A percentile compares a stretch with the other conserved stretches of the same genome.
Conservation (phyloP, 2,329 filamentous ascomycete genomes). For the Westerdykella ornata region DNA sequence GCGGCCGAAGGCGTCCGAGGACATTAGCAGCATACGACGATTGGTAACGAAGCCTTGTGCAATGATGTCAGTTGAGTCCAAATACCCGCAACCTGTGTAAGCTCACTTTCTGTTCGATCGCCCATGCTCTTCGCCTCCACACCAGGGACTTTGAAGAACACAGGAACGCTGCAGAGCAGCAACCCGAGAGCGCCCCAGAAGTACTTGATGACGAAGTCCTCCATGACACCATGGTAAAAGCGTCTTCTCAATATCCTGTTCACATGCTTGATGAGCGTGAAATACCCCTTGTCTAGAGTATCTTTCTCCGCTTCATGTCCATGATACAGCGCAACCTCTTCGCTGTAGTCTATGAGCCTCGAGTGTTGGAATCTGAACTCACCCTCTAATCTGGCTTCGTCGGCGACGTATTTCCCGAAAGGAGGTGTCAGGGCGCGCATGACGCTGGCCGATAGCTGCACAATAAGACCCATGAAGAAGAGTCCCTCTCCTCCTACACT, state of each 20-base stretch:
- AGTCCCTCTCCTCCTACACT: slow-evolving; percentile 95
- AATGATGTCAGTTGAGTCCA: slow-evolving; percentile 11
- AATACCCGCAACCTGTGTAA: not conserved
- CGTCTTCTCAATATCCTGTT: slow-evolving; percentile 86
- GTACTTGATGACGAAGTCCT: slow-evolving; percentile 99
- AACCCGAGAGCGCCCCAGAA: slow-evolving; percentile 95
- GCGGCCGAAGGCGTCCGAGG: slow-evolving; percentile 90
- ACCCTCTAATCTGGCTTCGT: slow-evolving; percentile 88
- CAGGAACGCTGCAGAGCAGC: slow-evolving; percentile 85
- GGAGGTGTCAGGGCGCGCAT: slow-evolving; percentile 94
- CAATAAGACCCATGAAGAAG: slow-evolving; percentile 88
- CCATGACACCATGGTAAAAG: slow-evolving; percentile 98
- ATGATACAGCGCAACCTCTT: slow-evolving; percentile 86
- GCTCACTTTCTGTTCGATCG: slow-evolving; percentile 56
- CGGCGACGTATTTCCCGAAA: slow-evolving; percentile 95
- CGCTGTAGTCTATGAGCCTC: slow-evolving; percentile 87
- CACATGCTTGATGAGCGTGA: slow-evolving; percentile 97
- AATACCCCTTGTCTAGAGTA: slow-evolving; percentile 95
- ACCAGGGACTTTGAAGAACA: slow-evolving; percentile 88
- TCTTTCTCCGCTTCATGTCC: slow-evolving; percentile 95
- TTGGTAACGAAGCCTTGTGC: slow-evolving; percentile 78
- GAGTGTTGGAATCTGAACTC: slow-evolving; percentile 96
- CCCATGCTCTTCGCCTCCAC: slow-evolving; percentile 53
- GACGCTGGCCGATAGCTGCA: slow-evolving; percentile 84
- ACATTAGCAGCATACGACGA: slow-evolving; percentile 80